Conservation (phyloP, 2,329 filamentous ascomycete genomes). For the Sarocladium oryzae region DNA sequence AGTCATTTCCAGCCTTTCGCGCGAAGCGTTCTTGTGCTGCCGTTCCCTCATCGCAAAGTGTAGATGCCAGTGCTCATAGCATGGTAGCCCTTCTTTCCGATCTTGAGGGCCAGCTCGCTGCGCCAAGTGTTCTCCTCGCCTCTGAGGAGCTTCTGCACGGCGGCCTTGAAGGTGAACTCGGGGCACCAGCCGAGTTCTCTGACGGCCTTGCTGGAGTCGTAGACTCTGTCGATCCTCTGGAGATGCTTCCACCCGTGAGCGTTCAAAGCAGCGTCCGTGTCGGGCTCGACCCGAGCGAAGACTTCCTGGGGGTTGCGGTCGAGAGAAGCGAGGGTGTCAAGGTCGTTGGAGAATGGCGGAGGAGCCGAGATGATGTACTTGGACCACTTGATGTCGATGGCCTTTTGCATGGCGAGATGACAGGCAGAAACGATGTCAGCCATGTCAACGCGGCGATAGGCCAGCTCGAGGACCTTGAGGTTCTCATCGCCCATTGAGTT, state of each 20-base stretch:
- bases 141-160: conserved; percentile 25
- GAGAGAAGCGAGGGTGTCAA: conserved; percentile 24
- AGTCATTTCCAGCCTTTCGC: not conserved
- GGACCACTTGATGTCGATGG: conserved; percentile 26
- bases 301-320: conserved; percentile 26
- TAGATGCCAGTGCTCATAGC: conserved; percentile 36
- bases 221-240: conserved; percentile 35
- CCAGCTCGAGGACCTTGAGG: conserved; percentile 41
- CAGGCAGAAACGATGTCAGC: conserved; percentile 36
- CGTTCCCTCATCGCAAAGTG: conserved; percentile 18
- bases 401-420: conserved; percentile 30
- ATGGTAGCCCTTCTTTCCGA: conserved; percentile 41
- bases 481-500: conserved; percentile 32
- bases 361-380: conserved; percentile 39
- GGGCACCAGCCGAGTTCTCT: conserved; percentile 36
- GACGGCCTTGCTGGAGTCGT: conserved; percentile 35
- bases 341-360: conserved; percentile 29
- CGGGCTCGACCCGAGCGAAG: conserved; percentile 21
- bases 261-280: conserved; percentile 23
- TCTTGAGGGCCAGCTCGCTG: conserved; percentile 30
- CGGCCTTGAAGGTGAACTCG: conserved; percentile 31
- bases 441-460: conserved; percentile 38
- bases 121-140: conserved; percentile 27
- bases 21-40: not conserved
- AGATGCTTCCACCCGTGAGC: conserved; percentile 30